A percentile compares a stretch with the other conserved stretches of the same genome.
These are phyloP conservation scores for Xylaria sp. DNA, from an alignment of 2,329 filamentous ascomycete species.

Conservation along the genomic window DNA sequence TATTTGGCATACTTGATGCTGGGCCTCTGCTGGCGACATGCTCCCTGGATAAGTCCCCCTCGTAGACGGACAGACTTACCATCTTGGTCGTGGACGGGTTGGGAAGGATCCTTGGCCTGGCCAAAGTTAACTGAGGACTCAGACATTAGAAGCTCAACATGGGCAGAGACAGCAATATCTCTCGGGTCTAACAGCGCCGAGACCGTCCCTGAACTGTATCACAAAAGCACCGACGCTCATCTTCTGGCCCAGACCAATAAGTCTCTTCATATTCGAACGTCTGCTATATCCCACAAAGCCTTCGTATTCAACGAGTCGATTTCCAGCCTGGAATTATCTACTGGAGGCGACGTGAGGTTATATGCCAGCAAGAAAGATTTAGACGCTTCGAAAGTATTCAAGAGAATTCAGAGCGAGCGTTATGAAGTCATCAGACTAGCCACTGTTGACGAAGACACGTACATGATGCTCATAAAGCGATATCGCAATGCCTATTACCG, in stretches of 20 bases:
- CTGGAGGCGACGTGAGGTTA: slow-evolving; percentile 18
- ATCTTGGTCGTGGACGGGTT: slow-evolving; percentile 39
- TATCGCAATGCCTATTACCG: slow-evolving; percentile 27
- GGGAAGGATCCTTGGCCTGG: slow-evolving; percentile 35
- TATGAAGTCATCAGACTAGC: slow-evolving; percentile 32
- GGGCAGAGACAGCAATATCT: slow-evolving; percentile 25
- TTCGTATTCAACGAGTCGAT: slow-evolving; percentile 16
- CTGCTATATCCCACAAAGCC: slow-evolving; percentile 10
- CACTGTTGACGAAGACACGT: slow-evolving; percentile 24
- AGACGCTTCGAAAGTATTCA: slow-evolving; percentile 30
- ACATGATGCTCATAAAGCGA: slow-evolving; percentile 36
- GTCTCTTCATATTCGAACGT: slow-evolving; percentile 26
- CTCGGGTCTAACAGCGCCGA: slow-evolving; percentile 18
- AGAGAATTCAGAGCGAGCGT: slow-evolving; percentile 29
- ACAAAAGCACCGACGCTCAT: slow-evolving; percentile 7
- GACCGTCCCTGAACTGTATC: slow-evolving; percentile 17
- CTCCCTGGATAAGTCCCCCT: not conserved
- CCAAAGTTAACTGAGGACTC: slow-evolving; percentile 20
- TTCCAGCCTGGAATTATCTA: not conserved
- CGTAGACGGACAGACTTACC: slow-evolving; percentile 31
- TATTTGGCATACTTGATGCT: slow-evolving; percentile 29
- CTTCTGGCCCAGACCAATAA: slow-evolving; percentile 3
- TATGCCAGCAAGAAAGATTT: slow-evolving; percentile 33
- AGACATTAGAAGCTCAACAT: slow-evolving; percentile 11
- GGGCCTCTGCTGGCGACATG: slow-evolving; percentile 30